Base-by-base conservation (phyloP, 371 early-diverging fungal species). In the Sanchytrium tribonematis region DNA sequence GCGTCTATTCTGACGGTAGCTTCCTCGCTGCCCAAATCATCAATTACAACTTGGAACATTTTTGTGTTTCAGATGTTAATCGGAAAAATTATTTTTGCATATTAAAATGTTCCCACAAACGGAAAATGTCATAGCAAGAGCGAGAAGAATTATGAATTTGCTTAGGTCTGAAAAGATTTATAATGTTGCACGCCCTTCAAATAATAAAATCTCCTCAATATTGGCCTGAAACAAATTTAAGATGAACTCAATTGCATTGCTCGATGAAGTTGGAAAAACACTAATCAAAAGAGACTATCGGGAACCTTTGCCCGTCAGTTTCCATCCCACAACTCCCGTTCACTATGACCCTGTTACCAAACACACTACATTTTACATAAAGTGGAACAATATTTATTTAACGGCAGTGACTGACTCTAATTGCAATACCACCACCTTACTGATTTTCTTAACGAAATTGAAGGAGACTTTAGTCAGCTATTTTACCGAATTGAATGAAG, bases 401-500 rank as follows among this genome's bases (percentile, higher is more conserved):
- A 48, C 48, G 5, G 48, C 48, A 12, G 48, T 48, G 22, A 48
- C 48, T 12, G 48, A 48, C 22, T 48, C 48, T 48, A 48, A 48
- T 48, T 48, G 48, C 22, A 48, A 48, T 48, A 48, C 48, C 5
- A 48, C 48, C 48, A 48, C 48, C 12, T 48, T 48, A 22, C 48
- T 48, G 48, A 22, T 48, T 5, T 67, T 67, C 29, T 27, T 27
- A 67, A 16, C 28, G 5, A 67, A 28, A 27, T 27, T 67, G 27
- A 28, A 28, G 17, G 28, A 67, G 27, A 29, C 29, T 5, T 27
- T 67, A 67, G 29, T 28, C 28, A 29, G 68, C 17, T 97, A 97
- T 79, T 97, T 97, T 78, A 93, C 92, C 76, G 89, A 89, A 71
- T 83, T 97, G 68, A 96, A 97, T 77, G 98, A 97, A 73, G 98